Percentiles rank a stretch among this genome's conserved stretches.
Conservation (phyloP, 495 filamentous ascomycete species). For the Cenococcum geophilum region DNA sequence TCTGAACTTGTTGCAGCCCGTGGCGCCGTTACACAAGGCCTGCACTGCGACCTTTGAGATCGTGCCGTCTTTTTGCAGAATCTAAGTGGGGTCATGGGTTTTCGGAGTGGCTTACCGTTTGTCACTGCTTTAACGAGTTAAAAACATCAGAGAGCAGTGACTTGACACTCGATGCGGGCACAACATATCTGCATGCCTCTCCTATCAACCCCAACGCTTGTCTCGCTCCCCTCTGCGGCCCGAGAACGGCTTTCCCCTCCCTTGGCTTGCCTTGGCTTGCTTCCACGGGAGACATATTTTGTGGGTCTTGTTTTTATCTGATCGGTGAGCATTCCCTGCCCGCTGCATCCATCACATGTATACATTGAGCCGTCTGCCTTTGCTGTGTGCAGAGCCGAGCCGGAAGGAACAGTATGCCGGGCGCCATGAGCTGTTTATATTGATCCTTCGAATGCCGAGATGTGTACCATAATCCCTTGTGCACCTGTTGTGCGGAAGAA, state of each 20-base stretch:
- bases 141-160: neutral
- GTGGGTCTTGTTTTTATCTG: neutral
- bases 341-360: neutral
- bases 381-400: neutral
- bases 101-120: neutral
- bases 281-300: neutral
- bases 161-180: neutral
- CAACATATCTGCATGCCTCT: constrained; percentile 1
- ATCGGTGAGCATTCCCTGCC: constrained; percentile 1
- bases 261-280: neutral
- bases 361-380: too few species aligned
- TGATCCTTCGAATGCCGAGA: too few species aligned
- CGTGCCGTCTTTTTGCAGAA: constrained; percentile 6
- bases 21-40: neutral
- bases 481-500: neutral
- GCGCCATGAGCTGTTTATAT: too few species aligned
- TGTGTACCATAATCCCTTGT: neutral
- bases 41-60: neutral
- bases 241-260: neutral
- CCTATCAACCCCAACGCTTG: neutral
- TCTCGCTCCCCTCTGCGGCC: neutral
- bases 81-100: neutral
- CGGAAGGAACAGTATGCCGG: neutral
- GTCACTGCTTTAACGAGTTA: neutral
- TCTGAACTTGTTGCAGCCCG: neutral